A percentile compares a stretch with the other conserved stretches of the same genome.
Conservation (phyloP, 352 stramenopile genomes). For the Elongisporangium anandrum region DNA sequence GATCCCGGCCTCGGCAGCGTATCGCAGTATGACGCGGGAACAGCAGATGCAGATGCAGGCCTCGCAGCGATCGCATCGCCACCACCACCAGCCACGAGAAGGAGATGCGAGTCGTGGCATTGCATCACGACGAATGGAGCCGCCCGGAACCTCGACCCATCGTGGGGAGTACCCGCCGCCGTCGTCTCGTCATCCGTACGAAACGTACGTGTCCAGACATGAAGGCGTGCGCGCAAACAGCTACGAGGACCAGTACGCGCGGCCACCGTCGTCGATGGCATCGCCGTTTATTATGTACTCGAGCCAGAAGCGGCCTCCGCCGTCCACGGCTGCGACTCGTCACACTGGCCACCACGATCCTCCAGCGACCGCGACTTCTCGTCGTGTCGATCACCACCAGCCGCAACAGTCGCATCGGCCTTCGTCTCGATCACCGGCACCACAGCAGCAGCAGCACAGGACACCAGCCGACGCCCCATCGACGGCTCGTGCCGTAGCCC, state of each 20-base stretch:
- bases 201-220: slow-evolving; percentile 2
- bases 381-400: slow-evolving; percentile 1
- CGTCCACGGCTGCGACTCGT: neutral
- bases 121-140: slow-evolving; percentile 26
- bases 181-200: slow-evolving; percentile 7
- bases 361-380: slow-evolving; percentile 1
- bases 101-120: slow-evolving; percentile 10
- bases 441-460: slow-evolving; percentile 9
- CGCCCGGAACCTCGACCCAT: slow-evolving; percentile 35
- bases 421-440: neutral
- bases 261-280: neutral
- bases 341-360: neutral
- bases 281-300: slow-evolving; percentile 2
- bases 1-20: slow-evolving; percentile 13
- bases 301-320: slow-evolving; percentile 3
- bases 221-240: neutral
- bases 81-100: slow-evolving; percentile 33
- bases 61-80: slow-evolving; percentile 1
- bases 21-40: slow-evolving; percentile 5
- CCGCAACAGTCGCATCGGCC: neutral
- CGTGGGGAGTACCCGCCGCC: slow-evolving; percentile 13
- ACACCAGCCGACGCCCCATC: neutral
- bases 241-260: neutral
- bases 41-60: slow-evolving; percentile 3
- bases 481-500: slow-evolving; percentile 6